A percentile compares a stretch with the other conserved stretches of the same genome.
Conservation (phyloP, 192 early-diverging fungal genomes). For the Coemansia sp. region DNA sequence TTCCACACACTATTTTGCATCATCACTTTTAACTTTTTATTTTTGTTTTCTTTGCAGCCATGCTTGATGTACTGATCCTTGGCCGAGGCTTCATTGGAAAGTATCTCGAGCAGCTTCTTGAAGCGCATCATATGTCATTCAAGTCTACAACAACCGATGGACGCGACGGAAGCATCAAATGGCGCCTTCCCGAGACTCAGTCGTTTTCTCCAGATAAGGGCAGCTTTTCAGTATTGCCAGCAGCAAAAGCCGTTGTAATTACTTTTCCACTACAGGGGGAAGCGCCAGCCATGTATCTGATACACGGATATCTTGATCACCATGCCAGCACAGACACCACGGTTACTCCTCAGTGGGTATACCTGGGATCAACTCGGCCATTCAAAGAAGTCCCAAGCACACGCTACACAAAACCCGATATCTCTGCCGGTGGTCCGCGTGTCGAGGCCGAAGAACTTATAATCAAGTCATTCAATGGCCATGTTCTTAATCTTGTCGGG, state of each 20-base stretch:
- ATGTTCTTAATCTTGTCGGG: conserved; percentile 47
- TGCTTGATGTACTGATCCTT: conserved; percentile 31
- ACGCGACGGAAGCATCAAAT: conserved; percentile 38
- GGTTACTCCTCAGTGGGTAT: conserved; percentile 29
- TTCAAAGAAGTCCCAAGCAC: conserved; percentile 49
- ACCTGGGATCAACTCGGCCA: conserved; percentile 41
- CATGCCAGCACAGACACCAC: not conserved
- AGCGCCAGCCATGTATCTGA: conserved; percentile 11
- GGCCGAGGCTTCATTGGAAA: conserved; percentile 47
- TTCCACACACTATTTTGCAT: not conserved
- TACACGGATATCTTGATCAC: conserved; percentile 17
- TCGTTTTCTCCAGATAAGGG: not conserved
- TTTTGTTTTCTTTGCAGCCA: not conserved
- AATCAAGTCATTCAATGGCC: conserved; percentile 15
- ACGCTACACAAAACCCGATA: conserved; percentile 23
- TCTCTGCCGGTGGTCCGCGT: conserved; percentile 22
- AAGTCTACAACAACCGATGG: conserved; percentile 42
- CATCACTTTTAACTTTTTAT: not conserved
- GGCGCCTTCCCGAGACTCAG: conserved; percentile 11
- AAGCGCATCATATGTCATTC: not conserved
- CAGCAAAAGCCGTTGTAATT: conserved; percentile 25
- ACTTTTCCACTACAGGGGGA: conserved; percentile 44
- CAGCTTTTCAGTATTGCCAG: conserved; percentile 19
- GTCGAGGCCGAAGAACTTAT: conserved; percentile 37
- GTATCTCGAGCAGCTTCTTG: conserved; percentile 31